phyloP scores from a whole-genome alignment of 495 filamentous ascomycete genomes.

The Aspergillus baeticus region DNA sequence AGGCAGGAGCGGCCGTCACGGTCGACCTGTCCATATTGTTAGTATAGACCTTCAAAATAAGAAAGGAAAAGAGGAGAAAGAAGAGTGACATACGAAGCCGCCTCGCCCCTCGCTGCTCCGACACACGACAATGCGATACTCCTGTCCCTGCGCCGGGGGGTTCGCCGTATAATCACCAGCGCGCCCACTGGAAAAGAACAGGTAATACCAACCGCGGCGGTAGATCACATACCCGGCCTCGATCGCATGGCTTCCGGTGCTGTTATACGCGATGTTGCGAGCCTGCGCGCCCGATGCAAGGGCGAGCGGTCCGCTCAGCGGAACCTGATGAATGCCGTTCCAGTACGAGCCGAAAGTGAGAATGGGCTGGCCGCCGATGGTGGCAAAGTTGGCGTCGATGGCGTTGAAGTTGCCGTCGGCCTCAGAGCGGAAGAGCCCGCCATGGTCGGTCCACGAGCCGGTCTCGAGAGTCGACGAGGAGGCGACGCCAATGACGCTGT shows the following conservation, averaged over 20 bases:
- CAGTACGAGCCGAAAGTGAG: slow-evolving; percentile 72
- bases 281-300: slow-evolving; percentile 29
- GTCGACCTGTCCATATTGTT: slow-evolving; percentile 45
- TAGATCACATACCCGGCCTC: slow-evolving; percentile 62
- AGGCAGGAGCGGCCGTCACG: slow-evolving; percentile 54
- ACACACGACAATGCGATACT: slow-evolving; percentile 69
- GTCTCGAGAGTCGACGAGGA: slow-evolving; percentile 59
- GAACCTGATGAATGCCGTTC: slow-evolving; percentile 63
- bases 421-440: slow-evolving; percentile 46
- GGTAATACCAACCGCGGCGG: slow-evolving; percentile 58
- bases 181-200: slow-evolving; percentile 62
- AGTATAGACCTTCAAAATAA: background rate
- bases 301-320: slow-evolving; percentile 46
- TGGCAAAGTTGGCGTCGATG: slow-evolving; percentile 67
- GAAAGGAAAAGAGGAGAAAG: background rate
- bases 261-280: slow-evolving; percentile 56
- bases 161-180: slow-evolving; percentile 56
- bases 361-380: slow-evolving; percentile 42
- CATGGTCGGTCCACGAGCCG: slow-evolving; percentile 58
- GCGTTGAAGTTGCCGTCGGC: slow-evolving; percentile 58
- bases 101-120: slow-evolving; percentile 52
- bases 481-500: slow-evolving; percentile 66
- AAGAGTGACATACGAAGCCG: slow-evolving; percentile 46
- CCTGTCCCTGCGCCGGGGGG: slow-evolving; percentile 53
- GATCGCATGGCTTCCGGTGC: slow-evolving; percentile 49